Conservation (phyloP, 2,329 filamentous ascomycete species). For the Juglanconis juglandina region DNA sequence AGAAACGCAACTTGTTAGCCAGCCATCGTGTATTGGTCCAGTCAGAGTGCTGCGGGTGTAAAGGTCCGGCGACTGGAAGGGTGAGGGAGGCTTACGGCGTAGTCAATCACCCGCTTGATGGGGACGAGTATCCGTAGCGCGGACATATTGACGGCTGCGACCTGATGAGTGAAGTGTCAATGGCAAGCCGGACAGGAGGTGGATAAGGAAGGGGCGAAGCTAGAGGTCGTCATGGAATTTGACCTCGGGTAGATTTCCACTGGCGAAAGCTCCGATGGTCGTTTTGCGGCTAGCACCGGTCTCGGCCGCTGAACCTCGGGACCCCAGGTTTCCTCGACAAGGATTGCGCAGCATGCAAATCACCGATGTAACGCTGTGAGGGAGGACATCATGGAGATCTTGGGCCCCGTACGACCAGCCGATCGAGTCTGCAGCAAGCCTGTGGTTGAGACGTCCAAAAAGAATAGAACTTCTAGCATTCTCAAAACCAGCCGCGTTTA, state of each 20-base stretch:
- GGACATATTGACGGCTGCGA: constrained; percentile 46
- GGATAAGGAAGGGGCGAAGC: constrained; percentile 14
- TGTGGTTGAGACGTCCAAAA: background rate
- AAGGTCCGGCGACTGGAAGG: background rate
- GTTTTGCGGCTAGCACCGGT: constrained; percentile 34
- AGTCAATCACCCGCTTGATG: constrained; percentile 83
- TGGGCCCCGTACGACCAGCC: background rate
- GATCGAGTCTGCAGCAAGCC: background rate
- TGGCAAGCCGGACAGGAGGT: constrained; percentile 19
- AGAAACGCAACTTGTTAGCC: background rate
- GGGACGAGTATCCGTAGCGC: constrained; percentile 73
- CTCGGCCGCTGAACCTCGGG: constrained; percentile 7
- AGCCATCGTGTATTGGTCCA: no score
- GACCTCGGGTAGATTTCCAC: background rate
- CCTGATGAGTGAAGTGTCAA: constrained; percentile 14
- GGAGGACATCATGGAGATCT: background rate
- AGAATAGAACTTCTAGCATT: background rate
- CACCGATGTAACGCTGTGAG: background rate
- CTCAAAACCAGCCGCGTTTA: background rate
- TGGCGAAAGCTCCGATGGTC: constrained; percentile 1
- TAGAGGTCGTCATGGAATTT: constrained; percentile 1
- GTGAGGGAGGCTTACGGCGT: constrained; percentile 58
- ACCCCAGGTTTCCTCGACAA: background rate
- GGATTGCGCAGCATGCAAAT: background rate
- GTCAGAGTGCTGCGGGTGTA: background rate